Conservation (phyloP, 106 monocot species). For the Vanilla planifolia region DNA sequence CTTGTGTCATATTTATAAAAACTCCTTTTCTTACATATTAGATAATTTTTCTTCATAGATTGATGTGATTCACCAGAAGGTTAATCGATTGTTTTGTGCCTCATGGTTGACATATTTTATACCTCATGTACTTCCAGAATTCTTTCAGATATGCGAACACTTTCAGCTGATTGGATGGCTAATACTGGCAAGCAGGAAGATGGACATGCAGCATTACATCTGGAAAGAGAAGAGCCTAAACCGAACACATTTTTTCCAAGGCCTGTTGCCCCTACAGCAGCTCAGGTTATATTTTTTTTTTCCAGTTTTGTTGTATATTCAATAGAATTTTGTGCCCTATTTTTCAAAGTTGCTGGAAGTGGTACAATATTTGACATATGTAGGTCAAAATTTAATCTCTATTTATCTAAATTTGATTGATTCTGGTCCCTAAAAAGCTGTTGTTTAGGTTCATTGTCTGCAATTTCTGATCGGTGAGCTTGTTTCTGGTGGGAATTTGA, state of each 20-base stretch:
- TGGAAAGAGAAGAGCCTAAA: conserved; percentile 49
- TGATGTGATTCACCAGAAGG: not conserved
- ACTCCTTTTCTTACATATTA: not conserved
- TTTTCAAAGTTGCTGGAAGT: not conserved
- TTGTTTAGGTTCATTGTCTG: conserved; percentile 84
- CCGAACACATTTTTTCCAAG: conserved; percentile 68
- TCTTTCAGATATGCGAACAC: conserved; percentile 96
- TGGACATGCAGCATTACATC: conserved; percentile 42
- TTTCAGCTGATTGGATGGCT: conserved; percentile 99
- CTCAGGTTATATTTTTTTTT: conserved; percentile 52
- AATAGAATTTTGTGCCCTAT: not conserved
- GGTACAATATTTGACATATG: not conserved
- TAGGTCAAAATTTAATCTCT: not conserved
- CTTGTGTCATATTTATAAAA: not conserved
- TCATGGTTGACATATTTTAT: not conserved
- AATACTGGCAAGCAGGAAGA: conserved; percentile 73
- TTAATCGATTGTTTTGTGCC: not conserved
- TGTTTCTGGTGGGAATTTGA: conserved; percentile 90
- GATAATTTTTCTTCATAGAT: not conserved
- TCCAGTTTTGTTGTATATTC: not conserved
- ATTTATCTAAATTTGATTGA: not conserved
- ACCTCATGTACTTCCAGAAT: conserved; percentile 46
- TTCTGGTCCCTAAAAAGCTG: not conserved
- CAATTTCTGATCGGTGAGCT: conserved; percentile 94
- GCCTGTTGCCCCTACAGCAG: conserved; percentile 87